phyloP scores from a whole-genome alignment of 148 eudicot genomes.

The Talinum fruticosum region DNA sequence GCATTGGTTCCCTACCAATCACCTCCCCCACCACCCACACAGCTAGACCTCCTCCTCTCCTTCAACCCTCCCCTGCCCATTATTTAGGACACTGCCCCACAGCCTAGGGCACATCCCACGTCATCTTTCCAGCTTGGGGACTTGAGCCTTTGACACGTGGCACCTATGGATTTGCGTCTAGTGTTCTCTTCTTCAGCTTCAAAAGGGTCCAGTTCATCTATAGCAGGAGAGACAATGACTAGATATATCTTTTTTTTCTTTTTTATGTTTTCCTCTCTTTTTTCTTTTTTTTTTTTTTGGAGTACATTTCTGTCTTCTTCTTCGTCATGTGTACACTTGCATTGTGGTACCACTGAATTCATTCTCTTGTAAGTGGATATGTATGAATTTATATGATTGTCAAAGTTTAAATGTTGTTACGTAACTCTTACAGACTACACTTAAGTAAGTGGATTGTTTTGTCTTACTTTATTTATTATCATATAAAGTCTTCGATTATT shows the following conservation, averaged over 20 bases:
- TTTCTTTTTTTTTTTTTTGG: not conserved
- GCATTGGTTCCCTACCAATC: not conserved
- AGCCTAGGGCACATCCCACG: not conserved
- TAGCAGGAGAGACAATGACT: not conserved
- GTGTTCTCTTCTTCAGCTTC: not conserved
- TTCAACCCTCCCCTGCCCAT: not conserved
- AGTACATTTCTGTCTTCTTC: not conserved
- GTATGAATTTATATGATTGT: too few species aligned
- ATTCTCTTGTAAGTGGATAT: too few species aligned
- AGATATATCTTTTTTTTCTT: not conserved
- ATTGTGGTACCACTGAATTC: too few species aligned
- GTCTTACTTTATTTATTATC: too few species aligned
- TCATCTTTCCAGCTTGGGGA: not conserved
- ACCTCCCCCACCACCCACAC: not conserved
- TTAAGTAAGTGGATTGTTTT: too few species aligned
- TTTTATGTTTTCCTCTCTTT: not conserved
- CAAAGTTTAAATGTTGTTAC: too few species aligned
- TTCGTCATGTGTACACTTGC: not conserved
- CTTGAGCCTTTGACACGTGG: not conserved
- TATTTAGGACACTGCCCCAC: not conserved
- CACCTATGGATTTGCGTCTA: not conserved
- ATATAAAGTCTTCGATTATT: too few species aligned
- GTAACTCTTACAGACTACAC: too few species aligned
- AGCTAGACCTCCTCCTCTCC: not conserved
- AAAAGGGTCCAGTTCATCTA: not conserved